phyloP scores from a whole-genome alignment of 1,284 basidiomycete species.

The Cryptococcus sp. region DNA sequence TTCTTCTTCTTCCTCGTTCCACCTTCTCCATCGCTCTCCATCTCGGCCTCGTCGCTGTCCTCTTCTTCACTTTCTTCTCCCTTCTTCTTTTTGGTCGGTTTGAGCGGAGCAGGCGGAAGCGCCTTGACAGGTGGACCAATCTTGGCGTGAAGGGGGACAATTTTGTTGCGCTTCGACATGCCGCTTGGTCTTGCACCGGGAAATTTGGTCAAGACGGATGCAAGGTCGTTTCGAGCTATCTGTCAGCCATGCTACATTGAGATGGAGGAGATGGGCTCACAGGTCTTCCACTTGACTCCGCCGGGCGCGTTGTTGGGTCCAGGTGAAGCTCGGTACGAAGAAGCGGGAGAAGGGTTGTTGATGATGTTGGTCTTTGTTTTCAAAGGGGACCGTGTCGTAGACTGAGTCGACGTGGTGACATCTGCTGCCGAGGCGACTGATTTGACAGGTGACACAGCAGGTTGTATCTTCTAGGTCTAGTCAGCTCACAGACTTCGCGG shows the following conservation, averaged over 20 bases:
- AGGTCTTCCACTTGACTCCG: constrained; percentile 33
- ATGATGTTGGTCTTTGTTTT: constrained; percentile 5
- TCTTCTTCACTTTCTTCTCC: constrained; percentile 38
- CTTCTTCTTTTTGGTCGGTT: constrained; percentile 38
- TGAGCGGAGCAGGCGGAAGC: constrained; percentile 41
- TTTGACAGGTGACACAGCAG: constrained; percentile 3
- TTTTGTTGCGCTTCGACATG: constrained; percentile 37
- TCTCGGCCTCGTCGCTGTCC: constrained; percentile 29
- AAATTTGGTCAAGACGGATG: constrained; percentile 37
- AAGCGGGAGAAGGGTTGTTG: constrained; percentile 5
- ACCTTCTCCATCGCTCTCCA: constrained; percentile 26
- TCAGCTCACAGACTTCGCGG: neutral
- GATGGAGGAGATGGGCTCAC: constrained; percentile 17
- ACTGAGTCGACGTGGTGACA: neutral
- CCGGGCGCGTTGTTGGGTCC: constrained; percentile 17
- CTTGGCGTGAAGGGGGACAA: constrained; percentile 38
- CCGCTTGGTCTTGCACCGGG: constrained; percentile 34
- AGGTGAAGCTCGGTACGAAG: constrained; percentile 16
- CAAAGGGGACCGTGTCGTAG: constrained; percentile 6
- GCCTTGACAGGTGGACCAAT: constrained; percentile 42
- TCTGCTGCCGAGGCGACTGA: neutral
- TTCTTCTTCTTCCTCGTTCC: constrained; percentile 26
- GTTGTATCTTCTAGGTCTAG: neutral
- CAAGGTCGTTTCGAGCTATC: constrained; percentile 40
- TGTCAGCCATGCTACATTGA: neutral